phyloP scores from a whole-genome alignment of 2,329 filamentous ascomycete genomes.

The Colletotrichum gigasporum region DNA sequence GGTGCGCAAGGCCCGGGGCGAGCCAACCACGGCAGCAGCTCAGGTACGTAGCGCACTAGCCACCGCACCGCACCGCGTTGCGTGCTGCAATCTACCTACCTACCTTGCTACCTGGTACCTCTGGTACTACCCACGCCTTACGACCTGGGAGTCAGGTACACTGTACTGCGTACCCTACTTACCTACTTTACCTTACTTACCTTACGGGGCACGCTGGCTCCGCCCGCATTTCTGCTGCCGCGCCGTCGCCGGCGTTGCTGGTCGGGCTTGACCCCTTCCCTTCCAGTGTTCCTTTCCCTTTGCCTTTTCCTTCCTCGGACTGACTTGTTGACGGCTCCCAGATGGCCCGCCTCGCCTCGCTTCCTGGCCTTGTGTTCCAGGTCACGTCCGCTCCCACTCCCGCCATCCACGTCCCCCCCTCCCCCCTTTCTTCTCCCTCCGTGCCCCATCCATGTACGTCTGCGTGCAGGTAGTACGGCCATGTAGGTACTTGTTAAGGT shows the following conservation, averaged over 20 bases:
- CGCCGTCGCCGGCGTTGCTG: conserved; percentile 18
- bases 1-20: too few relatives aligned
- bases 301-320: background rate
- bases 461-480: conserved; percentile 15
- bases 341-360: background rate
- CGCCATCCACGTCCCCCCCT: background rate
- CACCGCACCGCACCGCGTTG: conserved; percentile 10
- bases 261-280: conserved; percentile 1
- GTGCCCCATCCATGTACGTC: conserved; percentile 26
- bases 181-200: background rate
- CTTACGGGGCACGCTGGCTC: background rate
- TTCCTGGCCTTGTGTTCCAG: conserved; percentile 9
- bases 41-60: conserved; percentile 9
- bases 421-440: background rate
- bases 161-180: too few relatives aligned
- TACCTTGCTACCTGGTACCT: too few relatives aligned
- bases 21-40: background rate
- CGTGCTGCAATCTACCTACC: too few relatives aligned
- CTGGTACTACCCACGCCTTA: too few relatives aligned
- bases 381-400: conserved; percentile 22
- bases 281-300: background rate
- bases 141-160: too few relatives aligned
- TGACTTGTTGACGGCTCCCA: background rate
- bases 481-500: conserved; percentile 31
- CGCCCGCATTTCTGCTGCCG: conserved; percentile 6